These are phyloP conservation scores for Urochloa ruziziensis DNA, from an alignment of 176 grass and related monocot genomes.

Conservation along the genomic window DNA sequence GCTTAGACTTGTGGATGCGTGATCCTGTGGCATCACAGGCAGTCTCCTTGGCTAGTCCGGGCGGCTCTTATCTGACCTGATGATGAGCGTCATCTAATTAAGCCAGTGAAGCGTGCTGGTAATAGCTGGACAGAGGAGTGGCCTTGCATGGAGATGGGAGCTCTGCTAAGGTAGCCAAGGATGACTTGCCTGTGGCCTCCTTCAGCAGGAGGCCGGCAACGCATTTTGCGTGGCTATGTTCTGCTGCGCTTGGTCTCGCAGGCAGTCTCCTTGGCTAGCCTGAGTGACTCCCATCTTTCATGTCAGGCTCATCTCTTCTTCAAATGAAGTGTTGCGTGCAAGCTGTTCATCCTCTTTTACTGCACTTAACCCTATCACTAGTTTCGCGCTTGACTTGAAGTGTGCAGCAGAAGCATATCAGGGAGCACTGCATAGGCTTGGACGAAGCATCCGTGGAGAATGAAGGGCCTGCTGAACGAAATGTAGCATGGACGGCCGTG, in stretches of 20 bases:
- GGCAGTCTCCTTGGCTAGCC: slow-evolving; percentile 64
- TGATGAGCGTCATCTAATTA: background rate
- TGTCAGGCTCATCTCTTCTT: slow-evolving; percentile 37
- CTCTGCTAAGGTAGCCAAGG: slow-evolving; percentile 48
- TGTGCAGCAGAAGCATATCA: background rate
- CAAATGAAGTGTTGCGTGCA: background rate
- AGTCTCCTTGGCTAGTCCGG: slow-evolving; percentile 37
- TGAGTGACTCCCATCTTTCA: slow-evolving; percentile 34
- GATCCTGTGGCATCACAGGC: background rate
- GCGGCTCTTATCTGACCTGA: slow-evolving; percentile 2
- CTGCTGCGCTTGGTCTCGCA: slow-evolving; percentile 1
- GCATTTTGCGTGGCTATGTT: background rate
- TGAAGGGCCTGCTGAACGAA: background rate
- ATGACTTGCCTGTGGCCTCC: slow-evolving; percentile 45
- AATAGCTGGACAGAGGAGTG: background rate
- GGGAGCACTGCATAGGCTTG: background rate
- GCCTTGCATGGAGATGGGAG: slow-evolving; percentile 22
- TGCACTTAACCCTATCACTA: background rate
- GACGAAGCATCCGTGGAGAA: background rate
- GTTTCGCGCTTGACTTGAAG: background rate
- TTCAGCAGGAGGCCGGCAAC: background rate
- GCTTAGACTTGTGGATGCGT: background rate
- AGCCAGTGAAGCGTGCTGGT: background rate
- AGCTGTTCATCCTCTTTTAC: background rate
- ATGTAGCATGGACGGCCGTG: too few species aligned